Percentiles rank a stretch among this genome's conserved stretches.
phyloP scores from a whole-genome alignment of 768 basidiomycete genomes.

The Suillus americanus region DNA sequence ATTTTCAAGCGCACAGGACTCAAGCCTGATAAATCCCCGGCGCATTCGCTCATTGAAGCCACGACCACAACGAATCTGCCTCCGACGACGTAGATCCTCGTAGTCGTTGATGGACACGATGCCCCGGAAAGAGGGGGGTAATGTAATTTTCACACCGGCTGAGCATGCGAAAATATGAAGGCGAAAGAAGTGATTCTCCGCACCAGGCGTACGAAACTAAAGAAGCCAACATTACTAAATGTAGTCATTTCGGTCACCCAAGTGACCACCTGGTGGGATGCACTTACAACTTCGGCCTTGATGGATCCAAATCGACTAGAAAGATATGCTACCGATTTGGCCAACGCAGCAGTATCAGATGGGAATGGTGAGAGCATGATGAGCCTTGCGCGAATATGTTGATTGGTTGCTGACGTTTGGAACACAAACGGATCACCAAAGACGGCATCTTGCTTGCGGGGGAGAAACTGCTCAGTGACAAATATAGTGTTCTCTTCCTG shows the following conservation, averaged over 20 bases:
- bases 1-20: slow-evolving; percentile 18
- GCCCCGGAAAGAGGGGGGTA: slow-evolving; percentile 28
- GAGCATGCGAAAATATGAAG: slow-evolving; percentile 29
- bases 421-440: slow-evolving; percentile 32
- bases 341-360: slow-evolving; percentile 28
- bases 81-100: slow-evolving; percentile 11
- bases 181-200: slow-evolving; percentile 30
- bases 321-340: slow-evolving; percentile 34
- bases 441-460: slow-evolving; percentile 28
- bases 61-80: slow-evolving; percentile 20
- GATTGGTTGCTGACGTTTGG: slow-evolving; percentile 20
- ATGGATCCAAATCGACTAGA: slow-evolving; percentile 28
- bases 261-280: slow-evolving; percentile 2
- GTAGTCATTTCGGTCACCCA: not conserved
- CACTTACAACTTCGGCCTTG: slow-evolving; percentile 25
- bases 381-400: slow-evolving; percentile 27
- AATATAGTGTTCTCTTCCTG: slow-evolving; percentile 21
- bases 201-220: slow-evolving; percentile 26
- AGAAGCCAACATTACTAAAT: slow-evolving; percentile 5
- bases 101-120: slow-evolving; percentile 24
- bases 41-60: slow-evolving; percentile 26
- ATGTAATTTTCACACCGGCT: slow-evolving; percentile 27
- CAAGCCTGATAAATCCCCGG: slow-evolving; percentile 21
- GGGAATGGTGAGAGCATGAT: slow-evolving; percentile 26
- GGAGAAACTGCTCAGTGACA: slow-evolving; percentile 28